Evolutionary conservation across 225 moss, liverwort and hornwort genomes (phyloP).

Genomic region (Physcomitrium patens): DNA sequence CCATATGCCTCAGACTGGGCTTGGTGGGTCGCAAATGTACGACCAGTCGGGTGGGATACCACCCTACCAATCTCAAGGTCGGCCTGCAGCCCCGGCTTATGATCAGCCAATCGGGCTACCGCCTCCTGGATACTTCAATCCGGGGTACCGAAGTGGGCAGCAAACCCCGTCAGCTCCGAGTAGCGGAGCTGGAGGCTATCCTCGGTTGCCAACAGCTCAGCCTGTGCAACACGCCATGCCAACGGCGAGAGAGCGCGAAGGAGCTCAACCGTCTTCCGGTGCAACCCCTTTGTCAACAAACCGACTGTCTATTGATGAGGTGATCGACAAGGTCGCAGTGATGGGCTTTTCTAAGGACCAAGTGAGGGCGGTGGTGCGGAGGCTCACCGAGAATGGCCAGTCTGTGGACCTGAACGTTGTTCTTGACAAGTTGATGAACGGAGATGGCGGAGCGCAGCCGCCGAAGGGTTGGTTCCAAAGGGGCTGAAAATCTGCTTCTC

Average conservation of each 20-base stretch:
- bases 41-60: conserved; percentile 52
- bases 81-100: conserved; percentile 56
- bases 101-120: conserved; percentile 60
- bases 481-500: conserved; percentile 27
- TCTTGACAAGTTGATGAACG: conserved; percentile 95
- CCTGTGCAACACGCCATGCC: conserved; percentile 72
- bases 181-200: conserved; percentile 78
- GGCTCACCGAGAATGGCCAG: conserved; percentile 91
- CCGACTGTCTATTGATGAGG: conserved; percentile 79
- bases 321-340: conserved; percentile 86
- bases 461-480: conserved; percentile 79
- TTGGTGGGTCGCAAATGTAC: conserved; percentile 54
- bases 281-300: conserved; percentile 62
- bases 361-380: conserved; percentile 85
- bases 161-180: conserved; percentile 78
- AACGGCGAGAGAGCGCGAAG: conserved; percentile 50
- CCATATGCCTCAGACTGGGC: conserved; percentile 27
- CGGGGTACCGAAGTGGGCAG: conserved; percentile 75
- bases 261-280: conserved; percentile 51
- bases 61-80: conserved; percentile 71
- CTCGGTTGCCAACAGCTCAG: conserved; percentile 80
- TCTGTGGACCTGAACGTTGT: conserved; percentile 93
- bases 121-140: conserved; percentile 60
- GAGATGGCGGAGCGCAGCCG: conserved; percentile 63
- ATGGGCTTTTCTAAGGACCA: conserved; percentile 97